A percentile compares a stretch with the other conserved stretches of the same genome.
These are phyloP conservation scores for Chondrus crispus DNA, from an alignment of 23 red algal species.

Conservation along the genomic window DNA sequence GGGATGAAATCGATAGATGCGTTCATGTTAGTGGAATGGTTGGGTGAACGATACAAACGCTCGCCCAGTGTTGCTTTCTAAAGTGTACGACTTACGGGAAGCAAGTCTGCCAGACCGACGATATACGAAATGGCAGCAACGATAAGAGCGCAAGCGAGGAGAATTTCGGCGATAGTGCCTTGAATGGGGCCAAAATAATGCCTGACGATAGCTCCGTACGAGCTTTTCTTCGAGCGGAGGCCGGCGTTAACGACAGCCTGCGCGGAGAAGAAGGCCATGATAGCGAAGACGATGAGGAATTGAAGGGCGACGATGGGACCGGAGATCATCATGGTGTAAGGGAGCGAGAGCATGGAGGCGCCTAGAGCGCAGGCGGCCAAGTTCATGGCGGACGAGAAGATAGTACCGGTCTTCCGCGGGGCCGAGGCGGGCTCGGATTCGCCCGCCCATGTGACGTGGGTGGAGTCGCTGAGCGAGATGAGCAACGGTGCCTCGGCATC, in stretches of 20 bases:
- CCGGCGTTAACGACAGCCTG: constrained; percentile 63
- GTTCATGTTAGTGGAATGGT: background rate
- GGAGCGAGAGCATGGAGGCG: constrained; percentile 75
- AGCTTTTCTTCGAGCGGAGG: constrained; percentile 28
- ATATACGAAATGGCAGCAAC: constrained; percentile 78
- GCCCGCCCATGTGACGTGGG: background rate
- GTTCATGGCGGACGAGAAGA: constrained; percentile 67
- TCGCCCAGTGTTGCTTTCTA: too few species aligned
- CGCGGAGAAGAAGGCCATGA: constrained; percentile 42
- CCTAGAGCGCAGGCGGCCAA: constrained; percentile 76
- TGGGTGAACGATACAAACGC: too few species aligned
- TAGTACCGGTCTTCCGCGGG: constrained; percentile 38
- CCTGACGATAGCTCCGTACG: constrained; percentile 64
- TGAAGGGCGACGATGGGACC: constrained; percentile 35
- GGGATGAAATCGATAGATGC: background rate
- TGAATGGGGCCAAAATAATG: constrained; percentile 43
- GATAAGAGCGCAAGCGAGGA: constrained; percentile 55
- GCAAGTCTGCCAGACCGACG: constrained; percentile 66
- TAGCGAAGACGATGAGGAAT: constrained; percentile 48
- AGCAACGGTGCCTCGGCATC: background rate
- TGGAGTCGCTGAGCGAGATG: background rate
- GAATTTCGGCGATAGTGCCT: constrained; percentile 36
- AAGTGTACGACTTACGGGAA: constrained; percentile 50
- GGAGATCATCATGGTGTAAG: constrained; percentile 62
- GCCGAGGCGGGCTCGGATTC: background rate